Evolutionary conservation across 2,329 filamentous ascomycete species (phyloP).

Genomic region (Drechslerella stenobrocha): DNA sequence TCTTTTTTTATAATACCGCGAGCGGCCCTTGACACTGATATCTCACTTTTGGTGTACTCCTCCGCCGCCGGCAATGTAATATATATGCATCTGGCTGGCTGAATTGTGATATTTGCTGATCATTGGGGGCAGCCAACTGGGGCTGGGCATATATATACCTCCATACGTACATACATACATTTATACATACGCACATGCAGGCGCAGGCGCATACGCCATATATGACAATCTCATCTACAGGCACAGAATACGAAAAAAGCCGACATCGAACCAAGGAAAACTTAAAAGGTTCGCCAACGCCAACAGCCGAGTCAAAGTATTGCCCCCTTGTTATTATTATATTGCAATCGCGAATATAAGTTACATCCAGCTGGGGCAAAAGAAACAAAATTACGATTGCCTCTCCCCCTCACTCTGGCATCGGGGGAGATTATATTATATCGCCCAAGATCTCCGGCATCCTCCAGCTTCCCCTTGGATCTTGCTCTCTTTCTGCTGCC

Average conservation of each 20-base stretch:
- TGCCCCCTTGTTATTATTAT: conserved; percentile 1
- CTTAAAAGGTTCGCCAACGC: no score
- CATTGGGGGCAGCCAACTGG: no score
- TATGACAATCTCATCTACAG: no score
- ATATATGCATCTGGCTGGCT: conserved; percentile 6
- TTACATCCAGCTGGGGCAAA: conserved; percentile 10
- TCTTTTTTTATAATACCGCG: background rate
- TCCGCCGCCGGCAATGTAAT: conserved; percentile 3
- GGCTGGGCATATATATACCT: no score
- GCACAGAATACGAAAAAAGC: no score
- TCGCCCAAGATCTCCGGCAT: conserved; percentile 21
- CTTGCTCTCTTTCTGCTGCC: background rate
- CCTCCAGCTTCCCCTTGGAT: background rate
- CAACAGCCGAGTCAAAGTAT: background rate
- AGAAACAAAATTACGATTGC: conserved; percentile 10
- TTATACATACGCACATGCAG: no score
- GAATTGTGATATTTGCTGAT: conserved; percentile 2
- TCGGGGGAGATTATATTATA: conserved; percentile 2
- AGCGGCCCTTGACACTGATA: background rate
- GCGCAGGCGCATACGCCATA: no score
- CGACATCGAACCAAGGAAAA: no score
- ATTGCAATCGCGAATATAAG: background rate
- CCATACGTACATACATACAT: no score
- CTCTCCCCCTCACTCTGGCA: conserved; percentile 3
- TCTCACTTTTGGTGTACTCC: background rate